Evolutionary conservation across 768 basidiomycete species (phyloP), one percentile per base, ranked within the genome.

Genomic region (Boletus rubescentipes): DNA sequence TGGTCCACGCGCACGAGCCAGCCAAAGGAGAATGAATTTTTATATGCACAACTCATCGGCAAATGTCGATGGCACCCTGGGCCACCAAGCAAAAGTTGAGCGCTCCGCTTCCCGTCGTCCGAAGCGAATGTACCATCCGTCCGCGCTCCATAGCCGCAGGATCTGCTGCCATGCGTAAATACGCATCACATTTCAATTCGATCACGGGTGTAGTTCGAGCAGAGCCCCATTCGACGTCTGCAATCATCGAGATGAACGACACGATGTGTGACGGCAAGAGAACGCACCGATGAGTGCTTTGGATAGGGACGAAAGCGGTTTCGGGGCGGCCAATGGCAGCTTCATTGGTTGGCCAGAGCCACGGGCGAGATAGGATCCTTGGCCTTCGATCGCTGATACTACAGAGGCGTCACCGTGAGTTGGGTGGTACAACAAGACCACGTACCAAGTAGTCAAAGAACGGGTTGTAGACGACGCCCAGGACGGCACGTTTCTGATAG

Each of bases 391-490:
- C 7, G 85, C 94, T 4, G 85, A 72, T 93, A 95, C 84, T 87
- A 57, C 9, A 30, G 18, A 48, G 11, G 41, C 32, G 47, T 52
- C 21, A 49, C 16, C 10, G 11, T 51, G n/a, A 23, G 42, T 5
- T 6, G 23, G 2, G 36, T 12, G 21, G 26, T 15, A 5, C 20
- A 35, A 14, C 23, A 6, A 38, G n/a, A 44, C 9, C n/a, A 31
- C 52, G 32, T 32, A 88, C 88, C 56, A 96, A 77, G 46, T 93
- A 80, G 54, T 90, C 80, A 52, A 93, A 76, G 80, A 93, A 93
- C 1, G 94, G 94, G 67, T 94, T 94, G 74, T 85, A 95, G 58
- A 97, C 86, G 42, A 97, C 93, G 7, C 94, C 94, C 21, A 95
- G 75, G 9, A 94, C 81, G 11, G 91, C 91, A 14, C 81, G 77